phyloP scores from a whole-genome alignment of 495 filamentous ascomycete genomes.

The Podospora conica region DNA sequence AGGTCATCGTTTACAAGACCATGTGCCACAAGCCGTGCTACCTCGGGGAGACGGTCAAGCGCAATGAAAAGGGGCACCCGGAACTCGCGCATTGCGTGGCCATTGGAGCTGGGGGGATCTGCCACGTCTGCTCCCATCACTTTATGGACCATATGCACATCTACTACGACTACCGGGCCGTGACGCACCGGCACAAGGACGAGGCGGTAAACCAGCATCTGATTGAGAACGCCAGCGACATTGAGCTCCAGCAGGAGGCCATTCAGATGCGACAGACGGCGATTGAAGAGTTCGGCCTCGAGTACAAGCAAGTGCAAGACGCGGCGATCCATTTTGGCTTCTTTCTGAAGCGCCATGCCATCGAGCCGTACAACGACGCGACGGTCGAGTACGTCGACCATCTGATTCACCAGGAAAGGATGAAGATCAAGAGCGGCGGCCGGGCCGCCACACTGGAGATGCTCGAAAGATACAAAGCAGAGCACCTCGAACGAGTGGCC shows the following conservation, averaged over 20 bases:
- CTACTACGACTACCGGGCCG: background rate
- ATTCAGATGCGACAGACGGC: background rate
- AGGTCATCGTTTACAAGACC: conserved; percentile 7
- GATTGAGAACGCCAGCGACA: background rate
- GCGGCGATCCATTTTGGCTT: conserved; percentile 34
- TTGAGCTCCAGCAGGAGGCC: conserved; percentile 4
- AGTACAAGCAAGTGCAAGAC: conserved; percentile 29
- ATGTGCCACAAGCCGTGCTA: conserved; percentile 14
- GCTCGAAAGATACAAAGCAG: conserved; percentile 7
- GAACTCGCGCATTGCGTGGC: background rate
- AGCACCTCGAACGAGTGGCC: conserved; percentile 5
- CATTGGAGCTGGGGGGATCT: background rate
- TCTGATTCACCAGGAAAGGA: conserved; percentile 25
- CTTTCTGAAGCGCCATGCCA: conserved; percentile 35
- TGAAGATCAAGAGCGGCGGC: conserved; percentile 2
- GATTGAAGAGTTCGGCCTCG: conserved; percentile 26
- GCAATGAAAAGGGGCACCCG: conserved; percentile 11
- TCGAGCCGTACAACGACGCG: conserved; percentile 35
- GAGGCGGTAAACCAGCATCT: background rate
- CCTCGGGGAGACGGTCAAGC: background rate
- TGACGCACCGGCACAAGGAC: background rate
- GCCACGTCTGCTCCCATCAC: background rate
- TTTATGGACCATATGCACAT: conserved; percentile 9
- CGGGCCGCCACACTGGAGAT: background rate
- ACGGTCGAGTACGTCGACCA: conserved; percentile 35